These are phyloP conservation scores for Curvularia verruculosa DNA, from an alignment of 2,329 filamentous ascomycete genomes.

Conservation along the genomic window DNA sequence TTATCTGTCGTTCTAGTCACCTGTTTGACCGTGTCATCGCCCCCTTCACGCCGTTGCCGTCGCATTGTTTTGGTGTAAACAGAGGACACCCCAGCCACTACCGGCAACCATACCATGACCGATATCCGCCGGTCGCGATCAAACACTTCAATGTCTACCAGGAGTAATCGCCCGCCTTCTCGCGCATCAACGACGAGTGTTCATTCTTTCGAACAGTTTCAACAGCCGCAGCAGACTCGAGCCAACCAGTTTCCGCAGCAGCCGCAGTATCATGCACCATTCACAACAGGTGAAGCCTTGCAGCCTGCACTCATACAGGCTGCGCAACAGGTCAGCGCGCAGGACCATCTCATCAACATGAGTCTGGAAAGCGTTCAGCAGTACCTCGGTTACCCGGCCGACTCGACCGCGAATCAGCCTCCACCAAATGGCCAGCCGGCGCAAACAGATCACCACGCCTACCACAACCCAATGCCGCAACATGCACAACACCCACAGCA, in stretches of 20 bases:
- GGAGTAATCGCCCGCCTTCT: constrained; percentile 54
- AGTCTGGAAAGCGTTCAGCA: constrained; percentile 45
- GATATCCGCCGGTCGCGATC: constrained; percentile 53
- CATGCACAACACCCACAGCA: constrained; percentile 32
- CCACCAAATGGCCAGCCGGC: constrained; percentile 28
- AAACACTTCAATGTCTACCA: constrained; percentile 53
- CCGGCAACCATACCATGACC: constrained; percentile 40
- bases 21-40: constrained; percentile 3
- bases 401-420: constrained; percentile 24
- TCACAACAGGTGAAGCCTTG: constrained; percentile 36
- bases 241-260: constrained; percentile 25
- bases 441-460: constrained; percentile 38
- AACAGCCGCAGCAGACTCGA: constrained; percentile 27
- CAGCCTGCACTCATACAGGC: constrained; percentile 45
- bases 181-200: constrained; percentile 58
- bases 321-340: constrained; percentile 45
- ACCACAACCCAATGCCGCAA: constrained; percentile 36
- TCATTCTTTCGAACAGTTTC: constrained; percentile 49
- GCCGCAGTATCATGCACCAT: constrained; percentile 38
- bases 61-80: constrained; percentile 47
- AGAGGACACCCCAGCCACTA: constrained; percentile 24
- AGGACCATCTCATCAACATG: constrained; percentile 40
- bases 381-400: constrained; percentile 38
- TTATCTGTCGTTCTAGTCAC: not conserved
- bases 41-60: constrained; percentile 19